Evolutionary conservation across 768 basidiomycete genomes (phyloP).

Genomic region (Tylopilus intermedius): DNA sequence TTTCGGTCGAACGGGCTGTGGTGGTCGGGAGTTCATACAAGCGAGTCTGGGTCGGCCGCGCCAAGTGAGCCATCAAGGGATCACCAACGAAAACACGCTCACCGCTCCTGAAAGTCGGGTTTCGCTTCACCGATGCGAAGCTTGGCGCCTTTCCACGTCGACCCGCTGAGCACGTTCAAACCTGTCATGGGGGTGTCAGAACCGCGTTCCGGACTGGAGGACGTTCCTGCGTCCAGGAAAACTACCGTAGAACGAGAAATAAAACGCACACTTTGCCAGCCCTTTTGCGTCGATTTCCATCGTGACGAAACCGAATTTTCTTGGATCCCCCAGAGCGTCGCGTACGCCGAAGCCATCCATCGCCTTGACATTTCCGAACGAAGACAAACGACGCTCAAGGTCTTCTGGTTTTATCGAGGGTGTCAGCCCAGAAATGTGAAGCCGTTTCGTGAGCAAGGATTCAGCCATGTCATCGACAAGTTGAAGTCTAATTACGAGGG

Average conservation of each 20-base stretch:
- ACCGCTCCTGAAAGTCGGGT: conserved; percentile 67
- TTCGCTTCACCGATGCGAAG: conserved; percentile 81
- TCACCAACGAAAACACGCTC: not conserved
- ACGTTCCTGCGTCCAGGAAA: too few relatives aligned
- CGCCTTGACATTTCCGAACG: conserved; percentile 64
- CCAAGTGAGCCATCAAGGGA: too few relatives aligned
- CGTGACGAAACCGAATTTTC: too few relatives aligned
- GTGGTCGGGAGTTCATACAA: conserved; percentile 14
- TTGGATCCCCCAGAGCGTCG: conserved; percentile 51
- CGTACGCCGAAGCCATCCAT: conserved; percentile 64
- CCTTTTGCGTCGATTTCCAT: too few relatives aligned
- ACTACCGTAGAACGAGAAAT: too few relatives aligned
- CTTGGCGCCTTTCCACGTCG: conserved; percentile 71
- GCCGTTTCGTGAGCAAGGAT: conserved; percentile 44
- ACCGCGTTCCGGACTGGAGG: too few relatives aligned
- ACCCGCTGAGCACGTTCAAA: too few relatives aligned
- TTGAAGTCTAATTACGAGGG: conserved; percentile 15
- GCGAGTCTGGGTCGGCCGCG: conserved; percentile 5
- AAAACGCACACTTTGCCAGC: too few relatives aligned
- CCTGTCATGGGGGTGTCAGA: too few relatives aligned
- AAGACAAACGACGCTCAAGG: conserved; percentile 51
- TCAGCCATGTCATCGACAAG: conserved; percentile 13
- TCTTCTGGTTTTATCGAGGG: conserved; percentile 55
- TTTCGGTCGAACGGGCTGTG: conserved; percentile 38
- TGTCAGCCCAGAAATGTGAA: conserved; percentile 74